Percentiles rank a stretch among this genome's conserved stretches.
These are phyloP conservation scores for Orbilia blumenaviensis DNA, from an alignment of 2,329 filamentous ascomycete species.

Conservation along the genomic window DNA sequence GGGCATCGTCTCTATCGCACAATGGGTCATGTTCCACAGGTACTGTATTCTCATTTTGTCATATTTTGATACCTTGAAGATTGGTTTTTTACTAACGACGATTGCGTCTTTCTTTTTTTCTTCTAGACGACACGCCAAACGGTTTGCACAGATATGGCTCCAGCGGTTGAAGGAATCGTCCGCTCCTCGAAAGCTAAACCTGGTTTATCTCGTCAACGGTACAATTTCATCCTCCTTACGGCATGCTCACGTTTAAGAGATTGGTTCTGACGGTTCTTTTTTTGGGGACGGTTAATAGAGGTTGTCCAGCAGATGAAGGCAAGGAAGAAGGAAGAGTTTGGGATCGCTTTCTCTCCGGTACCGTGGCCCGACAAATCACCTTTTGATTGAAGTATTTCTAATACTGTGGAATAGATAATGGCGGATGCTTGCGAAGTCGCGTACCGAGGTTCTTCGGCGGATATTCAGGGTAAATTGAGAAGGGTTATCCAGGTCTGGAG, in stretches of 20 bases:
- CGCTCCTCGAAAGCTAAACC: constrained; percentile 83
- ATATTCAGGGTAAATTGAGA: constrained; percentile 86
- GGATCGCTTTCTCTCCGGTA: constrained; percentile 85
- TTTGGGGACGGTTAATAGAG: constrained; percentile 73
- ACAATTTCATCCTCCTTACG: constrained; percentile 59
- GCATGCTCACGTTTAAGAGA: background rate
- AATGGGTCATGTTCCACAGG: constrained; percentile 99
- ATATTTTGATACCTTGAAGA: background rate
- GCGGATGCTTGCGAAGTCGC: constrained; percentile 89
- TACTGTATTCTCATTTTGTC: constrained; percentile 63
- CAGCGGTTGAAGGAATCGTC: constrained; percentile 87
- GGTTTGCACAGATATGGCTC: constrained; percentile 90
- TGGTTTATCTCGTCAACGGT: constrained; percentile 97
- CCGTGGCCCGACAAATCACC: constrained; percentile 53
- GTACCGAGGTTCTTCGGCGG: constrained; percentile 85
- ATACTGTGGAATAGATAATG: constrained; percentile 68
- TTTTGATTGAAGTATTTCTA: background rate
- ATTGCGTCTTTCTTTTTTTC: background rate
- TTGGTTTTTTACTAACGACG: background rate
- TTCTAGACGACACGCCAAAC: constrained; percentile 84
- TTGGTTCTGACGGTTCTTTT: constrained; percentile 8
- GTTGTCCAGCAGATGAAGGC: constrained; percentile 96
- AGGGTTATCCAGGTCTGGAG: constrained; percentile 96
- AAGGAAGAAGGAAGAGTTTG: constrained; percentile 89
- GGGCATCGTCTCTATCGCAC: constrained; percentile 92